Base-by-base conservation (phyloP, 331 rosid genomes). In the Quercus tomentella region DNA sequence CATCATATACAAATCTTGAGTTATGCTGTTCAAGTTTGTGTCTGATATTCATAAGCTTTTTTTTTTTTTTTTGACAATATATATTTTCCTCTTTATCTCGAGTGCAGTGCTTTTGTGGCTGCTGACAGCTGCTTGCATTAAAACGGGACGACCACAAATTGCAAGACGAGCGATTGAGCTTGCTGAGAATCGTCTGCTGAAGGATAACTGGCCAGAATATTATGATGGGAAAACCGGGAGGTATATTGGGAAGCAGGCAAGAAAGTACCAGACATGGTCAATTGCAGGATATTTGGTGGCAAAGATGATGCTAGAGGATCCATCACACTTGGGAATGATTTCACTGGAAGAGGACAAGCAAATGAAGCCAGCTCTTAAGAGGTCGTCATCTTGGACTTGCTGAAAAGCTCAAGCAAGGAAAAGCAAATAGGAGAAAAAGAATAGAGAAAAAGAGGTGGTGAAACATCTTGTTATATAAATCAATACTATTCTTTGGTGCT, bases 261-360 rank as follows among this genome's bases (percentile, higher is more conserved):
- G 98, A 81, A 94, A 94, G 82, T 86, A 94, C 83, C 98, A 94
- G 86, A 94, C 98, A 16, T 94, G 98, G 98, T 94, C 98, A 5
- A 89, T 94, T 81, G 89, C 97, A 21, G 98, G 97, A 76, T 94
- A 94, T 84, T 84, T 94, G 70, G 98, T 94, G 57, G 98, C 98
- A 57, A 94, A 94, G 88, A 94, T 94, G 98, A 73, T 94, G 98
- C 89, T 94, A 58, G 98, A 94, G 85, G 98, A 94, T 77, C 98
- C 98, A 7, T 94, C 98, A 1, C 97, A 94, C 81, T 79, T 92
- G 89, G 98, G 98, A 18, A 94, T 94, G 98, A 94, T 94, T 71
- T 92, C 98, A 43, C 94, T 92, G 17, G 98, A 94, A 91, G 98
- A 94, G 79, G 98, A 90, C 88, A 94, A 87, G 83, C 97, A 88